A percentile compares a stretch with the other conserved stretches of the same genome.
Conservation (phyloP, 805 yeast species). For the Teunomyces funiuensis region DNA sequence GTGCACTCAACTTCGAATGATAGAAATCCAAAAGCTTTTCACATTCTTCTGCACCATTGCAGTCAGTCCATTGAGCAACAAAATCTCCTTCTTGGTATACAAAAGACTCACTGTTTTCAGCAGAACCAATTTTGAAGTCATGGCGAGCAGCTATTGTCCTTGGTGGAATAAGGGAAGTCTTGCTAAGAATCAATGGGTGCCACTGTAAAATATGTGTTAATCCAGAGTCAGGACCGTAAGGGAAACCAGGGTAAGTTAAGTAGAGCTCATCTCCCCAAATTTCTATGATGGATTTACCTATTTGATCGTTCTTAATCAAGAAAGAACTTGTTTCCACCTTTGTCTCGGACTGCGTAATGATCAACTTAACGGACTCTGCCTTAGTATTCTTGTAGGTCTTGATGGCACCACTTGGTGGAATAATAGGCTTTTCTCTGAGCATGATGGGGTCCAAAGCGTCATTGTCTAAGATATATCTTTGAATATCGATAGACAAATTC, state of each 20-base stretch:
- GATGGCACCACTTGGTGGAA: slow-evolving; percentile 65
- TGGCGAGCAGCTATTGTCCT: slow-evolving; percentile 36
- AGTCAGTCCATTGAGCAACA: slow-evolving; percentile 60
- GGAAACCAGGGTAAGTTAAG: slow-evolving; percentile 64
- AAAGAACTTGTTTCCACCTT: slow-evolving; percentile 71
- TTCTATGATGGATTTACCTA: slow-evolving; percentile 71
- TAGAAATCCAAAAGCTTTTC: slow-evolving; percentile 40
- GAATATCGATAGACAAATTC: slow-evolving; percentile 63
- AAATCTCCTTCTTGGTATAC: slow-evolving; percentile 67
- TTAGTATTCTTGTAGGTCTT: slow-evolving; percentile 64
- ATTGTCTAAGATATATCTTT: slow-evolving; percentile 58
- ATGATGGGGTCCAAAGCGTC: slow-evolving; percentile 62
- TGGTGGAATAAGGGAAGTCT: slow-evolving; percentile 67
- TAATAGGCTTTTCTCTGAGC: slow-evolving; percentile 68
- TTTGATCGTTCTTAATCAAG: slow-evolving; percentile 62
- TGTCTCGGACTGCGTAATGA: slow-evolving; percentile 67
- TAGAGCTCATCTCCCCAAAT: slow-evolving; percentile 74
- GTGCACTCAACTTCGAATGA: slow-evolving; percentile 2
- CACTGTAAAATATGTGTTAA: slow-evolving; percentile 88
- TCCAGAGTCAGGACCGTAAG: slow-evolving; percentile 61
- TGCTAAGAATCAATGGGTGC: slow-evolving; percentile 83
- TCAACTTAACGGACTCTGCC: slow-evolving; percentile 54
- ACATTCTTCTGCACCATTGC: slow-evolving; percentile 53
- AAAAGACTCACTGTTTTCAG: slow-evolving; percentile 13
- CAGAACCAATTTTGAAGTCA: slow-evolving; percentile 12